Conservation (phyloP, 1,139 yeast genomes). For the Pneumocystis oryctolagi region DNA sequence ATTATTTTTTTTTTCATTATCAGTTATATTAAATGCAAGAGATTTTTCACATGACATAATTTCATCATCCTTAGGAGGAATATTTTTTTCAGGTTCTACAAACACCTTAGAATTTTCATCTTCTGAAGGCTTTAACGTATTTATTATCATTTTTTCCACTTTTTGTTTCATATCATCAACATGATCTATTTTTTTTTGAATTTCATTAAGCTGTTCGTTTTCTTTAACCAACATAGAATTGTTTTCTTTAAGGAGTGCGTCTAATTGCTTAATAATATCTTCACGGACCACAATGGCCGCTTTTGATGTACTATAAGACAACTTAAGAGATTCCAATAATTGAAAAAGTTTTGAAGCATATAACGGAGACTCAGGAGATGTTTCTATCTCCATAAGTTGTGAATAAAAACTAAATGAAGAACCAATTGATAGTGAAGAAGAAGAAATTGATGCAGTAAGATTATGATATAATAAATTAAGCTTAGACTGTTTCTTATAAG, state of each 20-base stretch:
- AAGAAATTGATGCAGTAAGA: slow-evolving; percentile 19
- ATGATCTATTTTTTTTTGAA: slow-evolving; percentile 29
- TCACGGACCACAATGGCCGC: slow-evolving; percentile 30
- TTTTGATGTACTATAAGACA: slow-evolving; percentile 20
- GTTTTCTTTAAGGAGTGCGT: slow-evolving; percentile 30
- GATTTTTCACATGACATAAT: not conserved
- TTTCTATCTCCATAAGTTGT: slow-evolving; percentile 28
- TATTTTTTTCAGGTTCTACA: not conserved
- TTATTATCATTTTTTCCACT: slow-evolving; percentile 31
- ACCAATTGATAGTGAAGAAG: slow-evolving; percentile 12
- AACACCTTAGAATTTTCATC: not conserved
- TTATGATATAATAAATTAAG: slow-evolving; percentile 32
- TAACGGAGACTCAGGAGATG: slow-evolving; percentile 38
- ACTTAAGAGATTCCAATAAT: slow-evolving; percentile 11
- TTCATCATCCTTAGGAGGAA: not conserved
- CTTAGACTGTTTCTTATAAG: slow-evolving; percentile 17
- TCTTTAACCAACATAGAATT: slow-evolving; percentile 35
- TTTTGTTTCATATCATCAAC: slow-evolving; percentile 33
- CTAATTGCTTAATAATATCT: slow-evolving; percentile 32
- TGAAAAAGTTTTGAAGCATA: slow-evolving; percentile 32
- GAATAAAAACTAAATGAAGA: slow-evolving; percentile 15
- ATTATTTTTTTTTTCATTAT: not conserved
- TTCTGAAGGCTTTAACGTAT: not conserved
- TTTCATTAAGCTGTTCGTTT: slow-evolving; percentile 30
- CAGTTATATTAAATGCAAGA: not conserved